A percentile compares a stretch with the other conserved stretches of the same genome.
phyloP scores from a whole-genome alignment of 139 green algal genomes.

The Chlamydomonas sphaeroides region DNA sequence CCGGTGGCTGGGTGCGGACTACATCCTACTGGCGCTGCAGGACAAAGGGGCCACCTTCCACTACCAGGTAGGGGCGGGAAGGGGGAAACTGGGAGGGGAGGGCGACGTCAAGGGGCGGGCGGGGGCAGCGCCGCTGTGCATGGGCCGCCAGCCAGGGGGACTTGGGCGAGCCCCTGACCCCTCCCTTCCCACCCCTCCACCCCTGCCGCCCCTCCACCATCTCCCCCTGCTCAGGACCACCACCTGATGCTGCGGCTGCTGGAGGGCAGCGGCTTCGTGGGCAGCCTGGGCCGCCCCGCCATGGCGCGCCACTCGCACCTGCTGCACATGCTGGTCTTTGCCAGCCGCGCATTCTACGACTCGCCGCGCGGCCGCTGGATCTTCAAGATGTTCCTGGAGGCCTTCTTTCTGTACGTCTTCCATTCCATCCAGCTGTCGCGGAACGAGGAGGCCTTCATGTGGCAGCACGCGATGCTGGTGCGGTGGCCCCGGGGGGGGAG shows the following conservation, averaged over 20 bases:
- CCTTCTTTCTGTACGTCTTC: conserved; percentile 8
- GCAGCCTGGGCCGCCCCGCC: neutral
- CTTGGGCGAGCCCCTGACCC: no score
- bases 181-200: no score
- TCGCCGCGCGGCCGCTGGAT: conserved; percentile 5
- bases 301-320: neutral
- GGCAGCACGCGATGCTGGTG: neutral
- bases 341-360: neutral
- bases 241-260: conserved; percentile 4
- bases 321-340: conserved; percentile 1
- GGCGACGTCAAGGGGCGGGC: no score
- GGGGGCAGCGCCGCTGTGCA: no score
- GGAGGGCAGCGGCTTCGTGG: conserved; percentile 11
- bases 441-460: neutral
- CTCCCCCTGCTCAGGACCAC: neutral
- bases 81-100: no score
- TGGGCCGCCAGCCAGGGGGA: no score
- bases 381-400: neutral
- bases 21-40: conserved; percentile 13
- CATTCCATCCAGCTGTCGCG: neutral
- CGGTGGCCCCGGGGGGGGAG: no score
- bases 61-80: neutral
- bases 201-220: no score
- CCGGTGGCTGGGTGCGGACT: neutral
- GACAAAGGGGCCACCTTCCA: conserved; percentile 1